Base-by-base conservation (phyloP, 1,139 yeast genomes). In the Taphrina communis region DNA sequence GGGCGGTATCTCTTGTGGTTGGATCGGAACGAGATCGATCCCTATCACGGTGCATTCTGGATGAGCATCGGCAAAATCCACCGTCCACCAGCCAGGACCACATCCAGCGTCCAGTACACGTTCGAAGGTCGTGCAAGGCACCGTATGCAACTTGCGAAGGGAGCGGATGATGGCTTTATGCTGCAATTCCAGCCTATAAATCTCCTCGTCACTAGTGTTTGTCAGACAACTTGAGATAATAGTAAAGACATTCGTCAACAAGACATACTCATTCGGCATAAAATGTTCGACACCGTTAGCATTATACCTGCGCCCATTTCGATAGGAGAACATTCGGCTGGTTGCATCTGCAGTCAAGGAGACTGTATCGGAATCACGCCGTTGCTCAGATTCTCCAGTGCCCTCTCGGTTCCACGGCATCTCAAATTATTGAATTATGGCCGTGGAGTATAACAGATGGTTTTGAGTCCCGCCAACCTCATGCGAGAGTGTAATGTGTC, bases 81-180 rank as follows among this genome's bases (percentile, higher is more conserved):
- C 25, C 3, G 42, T 17, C 62, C 62, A 58, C 53, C 62, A 58
- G 1, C 62, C 62, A 3, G 53, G 62, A 8, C 53, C 53, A 58
- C 62, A 58, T 6, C 62, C 53, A 46, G 62, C 62, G 25, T 58
- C 62, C n/a, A 58, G 42, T 9, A 58, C 62, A 12, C 62, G 51
- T n/a, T 56, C 36, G 60, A 56, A 56, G 6, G 46, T 17, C 9
- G 12, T 5, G 19, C 19, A 25, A 7, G 60, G 60, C 48, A 41
- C 60, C 31, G 60, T 39, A 17, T 56, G 60, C 46, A 56, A 4
- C 25, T 14, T 11, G 25, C 50, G 35, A 21, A 56, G 46, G 17
- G 48, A 17, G 7, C 48, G 36, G 50, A 56, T 21, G 14, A 56
- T 12, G 17, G 60, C 60, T 12, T 39, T 41, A n/a, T 56, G 60